Evolutionary conservation across 225 moss, liverwort and hornwort species (phyloP).

Genomic region (Sphagnum contortum): DNA sequence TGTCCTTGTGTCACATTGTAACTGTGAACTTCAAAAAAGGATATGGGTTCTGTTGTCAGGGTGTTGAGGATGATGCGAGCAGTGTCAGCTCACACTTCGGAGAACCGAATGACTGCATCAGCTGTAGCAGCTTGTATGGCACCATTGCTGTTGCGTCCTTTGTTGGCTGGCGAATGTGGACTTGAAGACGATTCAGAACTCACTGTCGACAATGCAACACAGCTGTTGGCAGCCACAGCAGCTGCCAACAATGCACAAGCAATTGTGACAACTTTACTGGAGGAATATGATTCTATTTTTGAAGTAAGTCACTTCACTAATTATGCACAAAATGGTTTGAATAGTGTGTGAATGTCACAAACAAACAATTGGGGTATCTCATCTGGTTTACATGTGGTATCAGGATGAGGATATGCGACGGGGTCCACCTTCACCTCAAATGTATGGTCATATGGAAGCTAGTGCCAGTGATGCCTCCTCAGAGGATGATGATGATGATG

Average conservation of each 20-base stretch:
- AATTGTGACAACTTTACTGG: conserved; percentile 80
- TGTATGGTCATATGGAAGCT: conserved; percentile 70
- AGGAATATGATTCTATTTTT: conserved; percentile 93
- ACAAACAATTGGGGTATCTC: too few relatives aligned
- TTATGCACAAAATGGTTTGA: too few relatives aligned
- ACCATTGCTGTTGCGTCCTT: conserved; percentile 81
- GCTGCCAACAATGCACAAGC: conserved; percentile 98
- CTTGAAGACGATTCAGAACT: conserved; percentile 87
- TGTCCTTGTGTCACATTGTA: too few relatives aligned
- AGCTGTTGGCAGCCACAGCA: conserved; percentile 91
- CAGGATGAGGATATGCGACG: conserved; percentile 71
- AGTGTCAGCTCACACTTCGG: conserved; percentile 74
- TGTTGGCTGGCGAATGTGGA: conserved; percentile 92
- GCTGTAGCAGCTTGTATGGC: conserved; percentile 99
- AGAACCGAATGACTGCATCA: conserved; percentile 92
- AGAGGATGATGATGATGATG: conserved; percentile 62
- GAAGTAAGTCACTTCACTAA: conserved; percentile 35
- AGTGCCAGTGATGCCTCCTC: conserved; percentile 81
- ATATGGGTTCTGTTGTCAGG: conserved; percentile 19
- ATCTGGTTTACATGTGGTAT: not conserved
- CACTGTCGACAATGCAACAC: conserved; percentile 93
- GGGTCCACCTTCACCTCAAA: conserved; percentile 65
- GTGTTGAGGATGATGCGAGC: conserved; percentile 95
- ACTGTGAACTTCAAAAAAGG: too few relatives aligned
- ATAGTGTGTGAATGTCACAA: too few relatives aligned